Conservation (phyloP, 2,329 filamentous ascomycete genomes). For the Fusarium equiseti region DNA sequence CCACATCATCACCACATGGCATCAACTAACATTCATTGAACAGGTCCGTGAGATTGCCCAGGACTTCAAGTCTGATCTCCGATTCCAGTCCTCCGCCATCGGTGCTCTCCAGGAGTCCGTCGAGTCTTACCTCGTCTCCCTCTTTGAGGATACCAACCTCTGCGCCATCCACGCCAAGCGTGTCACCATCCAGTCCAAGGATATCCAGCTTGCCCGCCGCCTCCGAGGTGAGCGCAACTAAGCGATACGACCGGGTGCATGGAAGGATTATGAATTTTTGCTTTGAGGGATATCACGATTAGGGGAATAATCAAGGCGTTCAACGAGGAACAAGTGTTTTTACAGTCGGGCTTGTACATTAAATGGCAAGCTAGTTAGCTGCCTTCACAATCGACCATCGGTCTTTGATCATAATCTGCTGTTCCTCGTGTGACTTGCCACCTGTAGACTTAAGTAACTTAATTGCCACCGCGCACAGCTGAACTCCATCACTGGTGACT, state of each 20-base stretch:
- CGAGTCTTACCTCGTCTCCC: constrained; percentile 97
- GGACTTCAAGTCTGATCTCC: constrained; percentile 94
- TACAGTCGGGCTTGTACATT: constrained; percentile 59
- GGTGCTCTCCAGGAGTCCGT: constrained; percentile 98
- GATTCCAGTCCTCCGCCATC: constrained; percentile 98
- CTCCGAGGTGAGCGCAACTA: constrained; percentile 95
- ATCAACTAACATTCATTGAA: constrained; percentile 23
- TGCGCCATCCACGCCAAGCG: constrained; percentile 99
- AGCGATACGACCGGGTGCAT: constrained; percentile 47
- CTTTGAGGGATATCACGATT: constrained; percentile 56
- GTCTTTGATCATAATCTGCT: constrained; percentile 30
- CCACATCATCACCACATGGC: background rate
- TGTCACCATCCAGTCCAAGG: constrained; percentile 97
- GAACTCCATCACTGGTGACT: fast-evolving
- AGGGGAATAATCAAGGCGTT: constrained; percentile 62
- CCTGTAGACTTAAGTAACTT: background rate
- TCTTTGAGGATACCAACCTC: constrained; percentile 98
- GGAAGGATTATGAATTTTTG: constrained; percentile 56
- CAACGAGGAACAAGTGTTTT: constrained; percentile 57
- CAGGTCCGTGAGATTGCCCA: constrained; percentile 93
- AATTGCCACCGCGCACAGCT: background rate
- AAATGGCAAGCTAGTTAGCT: constrained; percentile 48
- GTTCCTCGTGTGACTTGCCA: constrained; percentile 17
- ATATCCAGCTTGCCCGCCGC: constrained; percentile 95
- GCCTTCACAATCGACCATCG: constrained; percentile 44